Evolutionary conservation across 1,284 basidiomycete species (phyloP).

Genomic region (Trichosporon inkin): DNA sequence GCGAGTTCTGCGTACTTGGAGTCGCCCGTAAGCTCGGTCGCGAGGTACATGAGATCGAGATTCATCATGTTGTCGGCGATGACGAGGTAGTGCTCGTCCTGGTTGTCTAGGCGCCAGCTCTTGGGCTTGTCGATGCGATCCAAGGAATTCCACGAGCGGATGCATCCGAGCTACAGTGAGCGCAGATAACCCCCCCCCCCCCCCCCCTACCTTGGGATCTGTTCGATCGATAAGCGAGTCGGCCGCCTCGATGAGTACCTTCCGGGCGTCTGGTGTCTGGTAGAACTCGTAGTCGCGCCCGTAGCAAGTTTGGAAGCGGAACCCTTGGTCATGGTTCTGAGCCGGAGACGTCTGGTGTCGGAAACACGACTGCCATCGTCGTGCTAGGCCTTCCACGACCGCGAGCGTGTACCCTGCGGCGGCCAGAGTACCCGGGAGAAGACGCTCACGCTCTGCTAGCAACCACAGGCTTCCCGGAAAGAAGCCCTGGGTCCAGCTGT

Average conservation of each 20-base stretch:
- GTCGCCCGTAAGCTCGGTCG: conserved; percentile 33
- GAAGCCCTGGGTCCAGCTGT: conserved; percentile 36
- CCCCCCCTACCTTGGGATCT: conserved; percentile 23
- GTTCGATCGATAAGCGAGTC: conserved; percentile 37
- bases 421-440: conserved; percentile 22
- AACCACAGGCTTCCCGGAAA: conserved; percentile 38
- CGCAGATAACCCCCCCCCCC: background rate
- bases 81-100: conserved; percentile 36
- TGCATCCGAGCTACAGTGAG: conserved; percentile 21
- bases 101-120: conserved; percentile 27
- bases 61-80: conserved; percentile 48
- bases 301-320: conserved; percentile 38
- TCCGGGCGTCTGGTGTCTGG: conserved; percentile 21
- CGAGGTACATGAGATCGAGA: conserved; percentile 38
- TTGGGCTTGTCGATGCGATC: conserved; percentile 12
- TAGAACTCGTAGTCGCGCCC: conserved; percentile 28
- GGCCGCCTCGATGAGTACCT: conserved; percentile 32
- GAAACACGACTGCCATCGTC: conserved; percentile 32
- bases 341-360: conserved; percentile 23
- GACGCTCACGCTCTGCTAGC: conserved; percentile 27
- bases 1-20: conserved; percentile 31
- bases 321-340: conserved; percentile 40
- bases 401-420: conserved; percentile 17
- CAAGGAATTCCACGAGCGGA: conserved; percentile 35
- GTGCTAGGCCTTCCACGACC: conserved; percentile 28